These are phyloP conservation scores for Mycena belliarum DNA, from an alignment of 768 basidiomycete genomes.

Conservation along the genomic window DNA sequence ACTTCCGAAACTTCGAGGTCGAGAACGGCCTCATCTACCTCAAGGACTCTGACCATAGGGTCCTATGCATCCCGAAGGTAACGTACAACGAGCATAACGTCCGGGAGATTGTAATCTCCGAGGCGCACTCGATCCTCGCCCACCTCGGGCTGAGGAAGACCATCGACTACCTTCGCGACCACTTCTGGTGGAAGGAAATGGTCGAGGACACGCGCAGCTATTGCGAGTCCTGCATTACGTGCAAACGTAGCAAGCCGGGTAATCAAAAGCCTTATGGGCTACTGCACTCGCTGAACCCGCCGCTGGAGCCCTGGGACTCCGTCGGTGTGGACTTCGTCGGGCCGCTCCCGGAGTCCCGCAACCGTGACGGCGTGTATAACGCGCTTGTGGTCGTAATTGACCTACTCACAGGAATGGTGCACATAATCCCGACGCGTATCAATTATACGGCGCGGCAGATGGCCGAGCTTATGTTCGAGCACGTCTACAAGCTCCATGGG, in stretches of 20 bases:
- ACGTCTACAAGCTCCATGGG: background rate
- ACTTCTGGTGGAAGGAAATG: conserved; percentile 5
- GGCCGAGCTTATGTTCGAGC: background rate
- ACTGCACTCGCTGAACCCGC: background rate
- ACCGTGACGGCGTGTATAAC: background rate
- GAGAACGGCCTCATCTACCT: background rate
- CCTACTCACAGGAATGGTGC: background rate
- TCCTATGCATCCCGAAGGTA: background rate
- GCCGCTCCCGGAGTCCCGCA: background rate
- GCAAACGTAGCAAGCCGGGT: background rate
- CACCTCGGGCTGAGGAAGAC: background rate
- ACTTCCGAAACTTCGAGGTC: background rate
- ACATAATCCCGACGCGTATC: background rate
- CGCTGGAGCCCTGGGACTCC: background rate
- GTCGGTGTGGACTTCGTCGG: background rate
- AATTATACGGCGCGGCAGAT: background rate
- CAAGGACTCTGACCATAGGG: background rate
- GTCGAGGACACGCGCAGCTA: background rate
- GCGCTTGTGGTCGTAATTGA: background rate
- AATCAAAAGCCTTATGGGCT: background rate
- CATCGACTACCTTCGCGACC: background rate
- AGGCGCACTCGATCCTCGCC: background rate
- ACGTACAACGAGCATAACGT: background rate
- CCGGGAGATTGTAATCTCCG: background rate
- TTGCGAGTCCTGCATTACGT: background rate